Conservation (phyloP, 2,329 filamentous ascomycete genomes). For the Fusarium neocosmosporiellum region DNA sequence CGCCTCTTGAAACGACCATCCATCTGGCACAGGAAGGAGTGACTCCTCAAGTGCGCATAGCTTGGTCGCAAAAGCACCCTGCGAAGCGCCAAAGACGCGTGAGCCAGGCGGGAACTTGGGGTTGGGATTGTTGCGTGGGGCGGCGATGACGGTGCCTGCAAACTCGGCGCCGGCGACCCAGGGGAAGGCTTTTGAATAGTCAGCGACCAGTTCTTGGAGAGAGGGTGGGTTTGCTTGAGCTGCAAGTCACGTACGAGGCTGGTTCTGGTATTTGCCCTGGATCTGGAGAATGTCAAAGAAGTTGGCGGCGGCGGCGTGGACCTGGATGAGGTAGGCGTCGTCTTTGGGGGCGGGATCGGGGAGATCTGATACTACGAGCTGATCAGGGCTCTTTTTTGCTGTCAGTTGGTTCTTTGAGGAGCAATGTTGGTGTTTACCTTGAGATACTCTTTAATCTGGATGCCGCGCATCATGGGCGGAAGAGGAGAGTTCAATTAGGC, state of each 20-base stretch:
- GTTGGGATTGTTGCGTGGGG: slow-evolving; percentile 63
- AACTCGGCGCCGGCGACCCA: slow-evolving; percentile 93
- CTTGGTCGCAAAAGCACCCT: slow-evolving; percentile 87
- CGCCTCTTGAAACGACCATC: slow-evolving; percentile 87
- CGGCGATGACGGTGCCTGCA: slow-evolving; percentile 78
- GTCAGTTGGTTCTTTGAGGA: not conserved
- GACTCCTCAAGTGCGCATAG: slow-evolving; percentile 73
- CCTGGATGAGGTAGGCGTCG: slow-evolving; percentile 85
- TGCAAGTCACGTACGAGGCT: slow-evolving; percentile 67
- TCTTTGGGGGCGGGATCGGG: slow-evolving; percentile 78
- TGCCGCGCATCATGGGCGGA: slow-evolving; percentile 73
- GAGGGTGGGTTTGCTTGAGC: not conserved
- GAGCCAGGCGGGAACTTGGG: slow-evolving; percentile 80
- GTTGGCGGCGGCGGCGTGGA: slow-evolving; percentile 90
- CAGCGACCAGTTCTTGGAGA: not conserved
- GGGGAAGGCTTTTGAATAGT: slow-evolving; percentile 69
- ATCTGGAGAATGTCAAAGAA: slow-evolving; percentile 98
- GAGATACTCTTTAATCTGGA: slow-evolving; percentile 79
- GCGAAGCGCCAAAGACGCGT: slow-evolving; percentile 85
- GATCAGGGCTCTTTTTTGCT: slow-evolving; percentile 72
- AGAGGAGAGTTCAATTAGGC: not conserved
- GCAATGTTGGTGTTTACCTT: slow-evolving; percentile 61
- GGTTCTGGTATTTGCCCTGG: slow-evolving; percentile 93
- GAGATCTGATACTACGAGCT: slow-evolving; percentile 80
- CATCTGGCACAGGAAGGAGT: slow-evolving; percentile 79